Evolutionary conservation across 257 asterid species (phyloP).

Genomic region (Leptodermis oblonga): DNA sequence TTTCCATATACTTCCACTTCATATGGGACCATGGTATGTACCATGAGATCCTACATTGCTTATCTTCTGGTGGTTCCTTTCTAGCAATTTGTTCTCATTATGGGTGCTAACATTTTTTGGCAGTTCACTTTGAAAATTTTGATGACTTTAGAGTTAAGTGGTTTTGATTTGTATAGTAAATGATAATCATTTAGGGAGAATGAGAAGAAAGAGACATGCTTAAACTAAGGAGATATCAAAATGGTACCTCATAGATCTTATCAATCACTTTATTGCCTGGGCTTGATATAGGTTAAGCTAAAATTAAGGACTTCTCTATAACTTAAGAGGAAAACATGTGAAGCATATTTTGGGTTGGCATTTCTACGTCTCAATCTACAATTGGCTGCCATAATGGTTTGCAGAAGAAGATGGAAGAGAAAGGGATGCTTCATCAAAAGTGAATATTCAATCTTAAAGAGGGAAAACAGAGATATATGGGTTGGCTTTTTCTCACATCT

Average conservation of each 20-base stretch:
- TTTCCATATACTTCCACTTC: slow-evolving; percentile 6
- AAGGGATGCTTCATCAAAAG: background rate
- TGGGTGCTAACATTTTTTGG: background rate
- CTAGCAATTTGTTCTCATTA: background rate
- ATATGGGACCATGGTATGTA: background rate
- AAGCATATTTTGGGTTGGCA: background rate
- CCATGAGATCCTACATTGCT: background rate
- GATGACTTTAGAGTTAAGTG: background rate
- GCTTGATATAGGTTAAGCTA: background rate
- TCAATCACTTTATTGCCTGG: background rate
- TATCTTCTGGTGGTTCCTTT: slow-evolving; percentile 3
- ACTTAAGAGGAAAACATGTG: background rate
- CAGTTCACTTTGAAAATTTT: background rate
- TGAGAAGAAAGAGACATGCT: background rate
- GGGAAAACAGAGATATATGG: background rate
- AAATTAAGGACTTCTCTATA: background rate
- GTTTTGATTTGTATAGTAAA: background rate
- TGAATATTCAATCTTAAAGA: too few relatives aligned
- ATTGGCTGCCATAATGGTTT: background rate
- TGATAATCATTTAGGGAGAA: background rate
- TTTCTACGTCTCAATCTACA: background rate
- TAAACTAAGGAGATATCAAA: background rate
- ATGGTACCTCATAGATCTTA: background rate
- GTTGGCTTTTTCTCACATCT: background rate
- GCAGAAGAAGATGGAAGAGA: background rate